Conservation (phyloP, 2,329 filamentous ascomycete genomes). For the Clonostachys solani region DNA sequence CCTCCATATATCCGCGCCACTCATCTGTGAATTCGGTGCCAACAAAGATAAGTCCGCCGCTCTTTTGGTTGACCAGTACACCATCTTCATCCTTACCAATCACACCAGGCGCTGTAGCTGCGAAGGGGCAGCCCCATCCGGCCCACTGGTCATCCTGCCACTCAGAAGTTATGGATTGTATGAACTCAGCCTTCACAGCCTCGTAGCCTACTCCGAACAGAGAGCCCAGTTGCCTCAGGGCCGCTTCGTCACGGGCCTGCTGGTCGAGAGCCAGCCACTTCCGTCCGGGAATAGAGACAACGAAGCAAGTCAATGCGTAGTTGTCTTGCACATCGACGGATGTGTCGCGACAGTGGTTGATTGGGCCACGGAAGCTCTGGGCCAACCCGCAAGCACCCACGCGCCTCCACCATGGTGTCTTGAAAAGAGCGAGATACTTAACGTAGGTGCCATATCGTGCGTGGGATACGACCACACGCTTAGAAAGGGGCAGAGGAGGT, state of each 20-base stretch:
- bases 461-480: constrained; percentile 23
- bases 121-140: no score
- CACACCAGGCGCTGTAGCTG: no score
- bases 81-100: no score
- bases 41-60: no score
- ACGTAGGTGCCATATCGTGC: constrained; percentile 37
- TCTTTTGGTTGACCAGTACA: no score
- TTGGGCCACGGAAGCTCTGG: constrained; percentile 32
- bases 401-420: constrained; percentile 25
- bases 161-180: no score
- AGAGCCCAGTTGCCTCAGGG: no score
- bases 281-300: constrained; percentile 21
- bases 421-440: constrained; percentile 29
- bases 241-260: constrained; percentile 9
- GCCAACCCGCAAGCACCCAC: constrained; percentile 28
- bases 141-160: no score
- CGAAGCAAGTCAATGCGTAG: constrained; percentile 33
- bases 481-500: constrained; percentile 32
- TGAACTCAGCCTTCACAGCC: no score
- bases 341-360: constrained; percentile 32
- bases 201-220: no score
- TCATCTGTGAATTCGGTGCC: no score
- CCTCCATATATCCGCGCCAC: no score
- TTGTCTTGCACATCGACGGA: constrained; percentile 19
- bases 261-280: constrained; percentile 24